Evolutionary conservation across 805 yeast genomes (phyloP).

Genomic region (Cyberlindnera meyerae): DNA sequence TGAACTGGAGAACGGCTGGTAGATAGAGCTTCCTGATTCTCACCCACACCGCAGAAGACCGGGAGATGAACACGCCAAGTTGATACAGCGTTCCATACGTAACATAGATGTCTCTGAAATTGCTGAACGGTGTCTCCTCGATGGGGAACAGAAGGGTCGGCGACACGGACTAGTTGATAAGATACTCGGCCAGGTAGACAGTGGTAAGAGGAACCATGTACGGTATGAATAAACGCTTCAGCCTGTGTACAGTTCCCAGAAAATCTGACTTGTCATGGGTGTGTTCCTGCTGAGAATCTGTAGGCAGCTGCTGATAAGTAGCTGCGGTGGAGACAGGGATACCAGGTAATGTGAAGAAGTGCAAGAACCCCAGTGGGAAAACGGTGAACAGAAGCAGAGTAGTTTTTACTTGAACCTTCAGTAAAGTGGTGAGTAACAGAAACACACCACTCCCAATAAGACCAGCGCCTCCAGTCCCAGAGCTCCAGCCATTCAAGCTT

Average conservation of each 20-base stretch:
- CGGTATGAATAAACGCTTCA: slow-evolving; percentile 47
- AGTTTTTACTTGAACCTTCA: slow-evolving; percentile 48
- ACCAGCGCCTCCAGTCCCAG: slow-evolving; percentile 97
- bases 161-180: slow-evolving; percentile 86
- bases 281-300: background rate
- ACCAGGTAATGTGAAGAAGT: slow-evolving; percentile 28
- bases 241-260: slow-evolving; percentile 7
- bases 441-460: slow-evolving; percentile 72
- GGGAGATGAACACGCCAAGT: slow-evolving; percentile 84
- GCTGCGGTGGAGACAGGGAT: slow-evolving; percentile 4
- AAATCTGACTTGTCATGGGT: slow-evolving; percentile 1
- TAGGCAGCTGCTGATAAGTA: background rate
- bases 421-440: slow-evolving; percentile 65
- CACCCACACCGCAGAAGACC: slow-evolving; percentile 71
- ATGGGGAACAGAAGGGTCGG: slow-evolving; percentile 83
- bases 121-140: slow-evolving; percentile 59
- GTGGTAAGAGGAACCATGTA: slow-evolving; percentile 80
- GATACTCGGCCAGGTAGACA: slow-evolving; percentile 82
- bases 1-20: slow-evolving; percentile 60
- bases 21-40: slow-evolving; percentile 55
- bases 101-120: slow-evolving; percentile 83
- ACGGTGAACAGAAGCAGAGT: slow-evolving; percentile 56
- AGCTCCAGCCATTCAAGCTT: slow-evolving; percentile 82
- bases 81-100: slow-evolving; percentile 88
- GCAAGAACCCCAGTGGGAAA: slow-evolving; percentile 49